phyloP scores from a whole-genome alignment of 352 stramenopile species.

The Globisporangium acanthophoron region DNA sequence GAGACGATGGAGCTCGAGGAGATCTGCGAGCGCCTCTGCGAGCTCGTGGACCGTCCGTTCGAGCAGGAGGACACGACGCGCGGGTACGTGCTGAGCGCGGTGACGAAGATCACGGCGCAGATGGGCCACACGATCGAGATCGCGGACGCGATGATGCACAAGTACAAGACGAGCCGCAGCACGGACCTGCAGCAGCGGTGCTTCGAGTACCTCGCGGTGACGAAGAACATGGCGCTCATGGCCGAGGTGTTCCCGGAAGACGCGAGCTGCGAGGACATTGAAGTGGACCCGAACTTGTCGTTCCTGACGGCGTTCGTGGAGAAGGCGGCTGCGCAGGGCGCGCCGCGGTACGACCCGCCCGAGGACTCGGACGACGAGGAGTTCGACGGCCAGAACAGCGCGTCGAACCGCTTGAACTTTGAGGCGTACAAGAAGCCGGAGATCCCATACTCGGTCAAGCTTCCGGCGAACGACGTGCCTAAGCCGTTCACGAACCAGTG shows the following conservation, averaged over 20 bases:
- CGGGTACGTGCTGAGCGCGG: slow-evolving; percentile 93
- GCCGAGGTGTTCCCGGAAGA: slow-evolving; percentile 95
- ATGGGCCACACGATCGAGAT: slow-evolving; percentile 87
- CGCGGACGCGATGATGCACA: slow-evolving; percentile 93
- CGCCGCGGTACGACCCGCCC: slow-evolving; percentile 92
- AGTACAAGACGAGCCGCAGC: slow-evolving; percentile 94
- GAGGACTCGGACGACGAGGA: slow-evolving; percentile 96
- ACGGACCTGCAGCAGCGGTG: slow-evolving; percentile 98
- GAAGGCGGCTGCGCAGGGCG: slow-evolving; percentile 88
- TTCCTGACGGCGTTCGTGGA: slow-evolving; percentile 96
- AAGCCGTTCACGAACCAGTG: slow-evolving; percentile 60
- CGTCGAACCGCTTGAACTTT: slow-evolving; percentile 76
- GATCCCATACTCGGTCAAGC: slow-evolving; percentile 78
- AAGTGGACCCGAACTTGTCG: slow-evolving; percentile 94
- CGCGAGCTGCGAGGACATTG: slow-evolving; percentile 92
- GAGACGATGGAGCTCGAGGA: slow-evolving; percentile 90
- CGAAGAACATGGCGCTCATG: slow-evolving; percentile 91
- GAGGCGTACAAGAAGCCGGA: slow-evolving; percentile 89
- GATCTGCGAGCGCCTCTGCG: slow-evolving; percentile 94
- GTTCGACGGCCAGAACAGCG: slow-evolving; percentile 58
- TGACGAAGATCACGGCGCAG: slow-evolving; percentile 98
- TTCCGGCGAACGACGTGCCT: slow-evolving; percentile 52
- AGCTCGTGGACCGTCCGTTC: slow-evolving; percentile 85
- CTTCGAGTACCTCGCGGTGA: slow-evolving; percentile 96
- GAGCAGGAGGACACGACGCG: slow-evolving; percentile 91